Evolutionary conservation across 2,329 filamentous ascomycete genomes (phyloP).

Genomic region (Microthyrium microscopicum): DNA sequence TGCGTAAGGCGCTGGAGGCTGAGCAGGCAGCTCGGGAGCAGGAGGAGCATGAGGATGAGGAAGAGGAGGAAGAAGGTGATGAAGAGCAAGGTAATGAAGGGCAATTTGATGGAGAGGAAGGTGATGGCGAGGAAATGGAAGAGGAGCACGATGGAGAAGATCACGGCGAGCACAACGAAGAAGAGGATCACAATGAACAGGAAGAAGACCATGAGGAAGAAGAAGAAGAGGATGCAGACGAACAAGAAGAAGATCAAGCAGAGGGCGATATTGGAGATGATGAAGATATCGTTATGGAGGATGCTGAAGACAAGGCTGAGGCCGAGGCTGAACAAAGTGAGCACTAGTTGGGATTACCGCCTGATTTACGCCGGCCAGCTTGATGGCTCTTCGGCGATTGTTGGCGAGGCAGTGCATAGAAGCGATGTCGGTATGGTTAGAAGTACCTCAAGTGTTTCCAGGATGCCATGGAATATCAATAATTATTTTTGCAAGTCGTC

Average conservation of each 20-base stretch:
- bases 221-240: slow-evolving; percentile 1
- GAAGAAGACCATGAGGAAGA: neutral
- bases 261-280: neutral
- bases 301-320: neutral
- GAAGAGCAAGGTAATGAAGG: too few species aligned
- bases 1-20: too few species aligned
- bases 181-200: slow-evolving; percentile 17
- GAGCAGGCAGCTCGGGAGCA: too few species aligned
- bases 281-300: neutral
- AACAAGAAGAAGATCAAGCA: neutral
- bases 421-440: too few species aligned
- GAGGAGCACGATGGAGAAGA: slow-evolving; percentile 8
- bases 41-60: too few species aligned
- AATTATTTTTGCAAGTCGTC: too few species aligned
- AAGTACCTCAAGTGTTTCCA: neutral
- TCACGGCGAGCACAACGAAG: slow-evolving; percentile 7
- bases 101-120: neutral
- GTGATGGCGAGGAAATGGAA: slow-evolving; percentile 12
- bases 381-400: neutral
- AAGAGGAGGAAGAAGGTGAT: too few species aligned
- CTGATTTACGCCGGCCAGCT: neutral
- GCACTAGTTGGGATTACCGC: neutral
- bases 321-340: neutral
- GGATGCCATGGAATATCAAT: neutral
- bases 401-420: neutral